Conservation (phyloP, 148 eudicot genomes). For the Agrostemma githago region DNA sequence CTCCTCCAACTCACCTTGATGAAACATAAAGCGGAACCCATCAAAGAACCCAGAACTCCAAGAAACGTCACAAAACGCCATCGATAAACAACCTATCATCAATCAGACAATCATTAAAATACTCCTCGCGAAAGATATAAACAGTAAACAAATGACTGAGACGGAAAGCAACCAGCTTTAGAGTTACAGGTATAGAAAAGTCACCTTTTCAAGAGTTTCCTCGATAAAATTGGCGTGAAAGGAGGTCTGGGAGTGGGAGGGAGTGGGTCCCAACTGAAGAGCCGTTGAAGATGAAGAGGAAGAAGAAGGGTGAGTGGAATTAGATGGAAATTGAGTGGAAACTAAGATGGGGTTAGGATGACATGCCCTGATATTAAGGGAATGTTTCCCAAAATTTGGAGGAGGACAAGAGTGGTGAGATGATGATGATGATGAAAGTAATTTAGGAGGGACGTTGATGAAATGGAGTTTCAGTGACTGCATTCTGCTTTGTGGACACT, state of each 20-base stretch:
- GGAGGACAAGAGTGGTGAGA: background rate
- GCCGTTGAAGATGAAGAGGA: slow-evolving; percentile 15
- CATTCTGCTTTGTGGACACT: too few species aligned
- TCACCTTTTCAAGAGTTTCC: slow-evolving; percentile 31
- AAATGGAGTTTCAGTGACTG: too few species aligned
- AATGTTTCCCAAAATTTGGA: background rate
- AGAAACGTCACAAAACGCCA: slow-evolving; percentile 71
- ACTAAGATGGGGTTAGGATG: background rate
- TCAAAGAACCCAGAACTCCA: slow-evolving; percentile 71
- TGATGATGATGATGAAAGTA: background rate
- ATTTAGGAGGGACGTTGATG: background rate
- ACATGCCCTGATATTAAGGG: slow-evolving; percentile 12
- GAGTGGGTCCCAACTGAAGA: slow-evolving; percentile 15
- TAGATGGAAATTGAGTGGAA: slow-evolving; percentile 13
- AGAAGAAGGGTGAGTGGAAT: slow-evolving; percentile 7
- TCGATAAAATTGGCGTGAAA: slow-evolving; percentile 10
- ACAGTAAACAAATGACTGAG: too few species aligned
- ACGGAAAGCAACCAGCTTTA: slow-evolving; percentile 13
- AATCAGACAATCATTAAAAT: background rate
- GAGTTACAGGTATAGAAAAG: background rate
- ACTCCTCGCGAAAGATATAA: background rate
- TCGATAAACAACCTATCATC: slow-evolving; percentile 53
- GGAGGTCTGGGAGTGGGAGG: background rate
- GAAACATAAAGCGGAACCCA: slow-evolving; percentile 73
- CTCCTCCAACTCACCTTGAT: slow-evolving; percentile 46